Conservation (phyloP, 2,329 filamentous ascomycete species). For the Stenocarpella maydis region DNA sequence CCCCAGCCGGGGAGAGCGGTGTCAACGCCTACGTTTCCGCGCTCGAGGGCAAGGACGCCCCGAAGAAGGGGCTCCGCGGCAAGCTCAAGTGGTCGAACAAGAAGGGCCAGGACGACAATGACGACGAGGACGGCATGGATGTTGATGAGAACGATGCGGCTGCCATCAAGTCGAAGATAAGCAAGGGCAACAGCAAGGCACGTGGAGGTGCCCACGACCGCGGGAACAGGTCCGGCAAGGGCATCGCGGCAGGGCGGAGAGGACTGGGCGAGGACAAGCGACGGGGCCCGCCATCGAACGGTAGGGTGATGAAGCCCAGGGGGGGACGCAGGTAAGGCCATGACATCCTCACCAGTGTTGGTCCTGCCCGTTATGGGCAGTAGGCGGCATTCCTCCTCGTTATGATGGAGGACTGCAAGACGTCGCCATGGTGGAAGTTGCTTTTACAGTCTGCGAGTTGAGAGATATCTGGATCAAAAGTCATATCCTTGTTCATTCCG, state of each 20-base stretch:
- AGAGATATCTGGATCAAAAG: conserved; percentile 25
- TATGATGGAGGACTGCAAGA: not conserved
- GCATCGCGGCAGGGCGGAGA: conserved; percentile 43
- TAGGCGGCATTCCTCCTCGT: not conserved
- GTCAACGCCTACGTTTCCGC: conserved; percentile 76
- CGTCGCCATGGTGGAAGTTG: not conserved
- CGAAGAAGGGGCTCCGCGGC: conserved; percentile 70
- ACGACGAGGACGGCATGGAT: conserved; percentile 59
- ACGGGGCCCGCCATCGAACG: conserved; percentile 37
- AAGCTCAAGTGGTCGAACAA: conserved; percentile 77
- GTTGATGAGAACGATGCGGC: conserved; percentile 62
- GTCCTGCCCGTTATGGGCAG: not conserved
- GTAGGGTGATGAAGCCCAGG: conserved; percentile 43
- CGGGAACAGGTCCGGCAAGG: conserved; percentile 40
- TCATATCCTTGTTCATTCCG: conserved; percentile 16
- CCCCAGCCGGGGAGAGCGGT: conserved; percentile 57
- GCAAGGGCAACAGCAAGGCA: conserved; percentile 49
- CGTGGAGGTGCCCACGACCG: conserved; percentile 41
- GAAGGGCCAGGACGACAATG: conserved; percentile 53
- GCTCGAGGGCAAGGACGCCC: conserved; percentile 72
- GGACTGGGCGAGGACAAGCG: conserved; percentile 45
- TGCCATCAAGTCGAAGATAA: conserved; percentile 55
- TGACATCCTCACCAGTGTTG: not conserved
- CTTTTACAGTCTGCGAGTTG: conserved; percentile 20
- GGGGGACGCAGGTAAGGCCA: conserved; percentile 28